Base-by-base conservation (phyloP, 2,329 filamentous ascomycete genomes). In the Fusarium succisae region DNA sequence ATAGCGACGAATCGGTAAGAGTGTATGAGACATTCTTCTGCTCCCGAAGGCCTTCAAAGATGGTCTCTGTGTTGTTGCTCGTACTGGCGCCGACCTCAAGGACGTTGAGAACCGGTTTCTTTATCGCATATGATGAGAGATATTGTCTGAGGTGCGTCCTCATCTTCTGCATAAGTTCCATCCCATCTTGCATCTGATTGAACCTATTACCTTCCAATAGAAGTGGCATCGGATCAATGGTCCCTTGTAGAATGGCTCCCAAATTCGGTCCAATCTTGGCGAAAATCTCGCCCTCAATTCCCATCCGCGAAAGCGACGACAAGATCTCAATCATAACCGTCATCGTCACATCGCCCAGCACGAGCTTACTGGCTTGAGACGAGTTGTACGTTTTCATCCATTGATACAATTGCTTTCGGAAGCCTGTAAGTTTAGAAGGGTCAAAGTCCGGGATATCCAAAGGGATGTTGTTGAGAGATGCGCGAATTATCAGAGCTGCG, bases 291-390 rank as follows among this genome's bases (percentile, higher is more conserved):
- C 71, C 71, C 10, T 65, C 71, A 6, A 53, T 15, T 1, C 71
- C 55, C 30, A 74, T 38, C 2, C 59, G 35, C 11, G 8, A 28
- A 4, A 74, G 63, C 4, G 71, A 74, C 2, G 71, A 65, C 3
- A 74, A 20, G 0, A 74, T 72, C 38, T 74, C 71, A 28, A 74
- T 63, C 24, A 20, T 71, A 8, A 51, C 59, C 1, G 54, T 72
- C 58, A 65, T 74, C 2, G 71, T 68, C 1, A 74, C 67, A 9
- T 64, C 63, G 0, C 35, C 39, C 3, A 74, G 15, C 1, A 59
- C 35, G 0, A 74, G 14, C 18, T 72, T 60, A 1, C 71, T 69
- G 2, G 54, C 45, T 2, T 38, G 28, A 1, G 54, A 65, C 8
- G 64, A n/a, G 6, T 64, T 72, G 2, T 69, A 70, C 0, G 22